Evolutionary conservation across 2,329 filamentous ascomycete genomes (phyloP), one percentile per base, ranked within the genome.

Genomic region (Aspergillus melleus): DNA sequence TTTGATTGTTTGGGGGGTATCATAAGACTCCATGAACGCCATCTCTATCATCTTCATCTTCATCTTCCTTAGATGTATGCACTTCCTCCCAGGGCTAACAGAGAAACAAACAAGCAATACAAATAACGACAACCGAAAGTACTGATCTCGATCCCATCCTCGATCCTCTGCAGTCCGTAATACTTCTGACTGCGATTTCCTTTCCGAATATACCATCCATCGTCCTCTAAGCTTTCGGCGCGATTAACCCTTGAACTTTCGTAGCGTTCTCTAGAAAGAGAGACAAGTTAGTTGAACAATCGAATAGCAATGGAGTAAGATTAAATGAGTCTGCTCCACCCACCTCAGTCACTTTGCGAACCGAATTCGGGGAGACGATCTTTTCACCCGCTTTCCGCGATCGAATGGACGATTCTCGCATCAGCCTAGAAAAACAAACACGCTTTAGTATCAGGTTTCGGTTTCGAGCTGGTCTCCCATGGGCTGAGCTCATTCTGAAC

Each of bases 371-470:
- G n/a, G 88, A 89, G 59, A 96, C 81, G 4, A 85, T 85, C 66
- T 86, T 86, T 72, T 95, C 91, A 22, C 90, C 89, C 12, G 85
- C 81, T 72, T 88, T 86, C 70, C 90, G 92, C 53, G 90, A 87
- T 68, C 88, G 85, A 62, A 94, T 94, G 2, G 85, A 83, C 0
- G 91, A 89, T 77, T 95, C 91, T 66, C 90, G 91, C 74, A 96
- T 84, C 55, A 96, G 80, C 49, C 90, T 59, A 51, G 16, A 26
- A 24, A 24, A 22, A 47, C 49, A 51, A 42, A n/a, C 36, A 42
- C 14, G 36, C 16, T 42, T 42, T 42, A 42, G 36, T n/a, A 42
- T 19, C 14, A n/a, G 36, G 16, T 16, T 16, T 16, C 12, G 11
- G 32, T 14, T 14, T 14, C 11, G 32, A 36, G 11, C 3, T 32